Evolutionary conservation across 2,329 filamentous ascomycete genomes (phyloP), one percentile per base, ranked within the genome.

Genomic region (Exophiala calicioides): DNA sequence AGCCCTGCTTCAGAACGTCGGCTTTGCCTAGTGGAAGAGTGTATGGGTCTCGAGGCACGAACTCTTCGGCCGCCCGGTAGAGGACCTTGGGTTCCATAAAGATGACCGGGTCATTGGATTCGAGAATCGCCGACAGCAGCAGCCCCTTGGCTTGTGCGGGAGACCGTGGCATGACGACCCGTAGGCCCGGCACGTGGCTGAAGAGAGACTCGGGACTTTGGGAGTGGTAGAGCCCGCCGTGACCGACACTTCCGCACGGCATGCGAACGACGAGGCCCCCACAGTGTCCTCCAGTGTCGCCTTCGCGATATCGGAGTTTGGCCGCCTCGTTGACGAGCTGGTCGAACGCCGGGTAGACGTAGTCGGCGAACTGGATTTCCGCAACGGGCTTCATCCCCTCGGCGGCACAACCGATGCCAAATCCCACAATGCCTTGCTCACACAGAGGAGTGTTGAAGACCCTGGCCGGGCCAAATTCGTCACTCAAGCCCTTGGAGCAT

Each of bases 361-460:
- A 96, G 65, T 96, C 90, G 49, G 90, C 90, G 63, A 96, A 96
- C 65, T 96, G 90, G 44, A 96, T 90, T 72, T 98, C 93, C 0
- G 91, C 91, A 18, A 97, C 81, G 0, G 93, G 89, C 47, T 86
- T 85, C 86, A 95, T 90, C 18, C 91, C 91, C 71, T 95, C 86
- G 5, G 88, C 88, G 0, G 91, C 90, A 26, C 85, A 82, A 2
- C 93, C 93, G 57, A 97, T 90, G 8, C 85, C 93, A 63, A 97
- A 97, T 0, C 93, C 93, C 49, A 94, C 79, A 57, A 98, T 91
- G 1, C 91, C 93, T 68, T 97, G 93, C 65, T 98, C 93, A 24
- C 85, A 88, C 58, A 98, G 70, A 0, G 93, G 93, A 13, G 90
- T 97, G 69, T 98, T 97, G 76, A 98, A 98, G 24, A 98, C 90